phyloP scores from a whole-genome alignment of 441 rosid genomes.

The Corymbia citriodora region DNA sequence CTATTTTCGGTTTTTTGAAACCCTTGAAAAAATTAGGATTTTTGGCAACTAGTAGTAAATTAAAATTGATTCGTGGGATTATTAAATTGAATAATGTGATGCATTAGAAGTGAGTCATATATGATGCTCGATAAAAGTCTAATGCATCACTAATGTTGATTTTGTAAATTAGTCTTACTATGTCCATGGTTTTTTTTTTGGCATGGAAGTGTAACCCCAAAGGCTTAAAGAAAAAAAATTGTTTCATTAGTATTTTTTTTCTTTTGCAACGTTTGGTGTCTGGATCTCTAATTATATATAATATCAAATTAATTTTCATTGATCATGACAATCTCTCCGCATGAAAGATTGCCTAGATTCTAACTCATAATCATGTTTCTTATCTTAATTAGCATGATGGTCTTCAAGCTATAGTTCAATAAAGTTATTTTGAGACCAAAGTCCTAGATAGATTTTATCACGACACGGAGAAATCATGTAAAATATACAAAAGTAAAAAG shows the following conservation, averaged over 20 bases:
- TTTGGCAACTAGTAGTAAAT: background rate
- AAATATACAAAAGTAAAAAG: background rate
- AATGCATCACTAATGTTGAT: background rate
- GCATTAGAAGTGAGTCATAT: background rate
- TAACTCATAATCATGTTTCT: background rate
- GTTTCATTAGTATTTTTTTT: background rate
- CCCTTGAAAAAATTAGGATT: background rate
- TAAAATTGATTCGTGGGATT: background rate
- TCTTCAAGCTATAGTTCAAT: background rate
- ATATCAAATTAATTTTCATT: background rate
- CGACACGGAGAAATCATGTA: background rate
- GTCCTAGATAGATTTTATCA: background rate
- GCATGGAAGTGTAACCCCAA: background rate
- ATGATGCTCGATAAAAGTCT: background rate
- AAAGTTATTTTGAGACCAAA: background rate
- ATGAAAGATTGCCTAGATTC: background rate
- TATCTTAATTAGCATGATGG: background rate
- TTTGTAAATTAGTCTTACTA: background rate
- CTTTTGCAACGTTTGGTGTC: background rate
- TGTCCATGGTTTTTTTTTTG: background rate
- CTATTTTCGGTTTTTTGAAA: background rate
- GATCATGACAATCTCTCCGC: background rate
- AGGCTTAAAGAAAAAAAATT: background rate
- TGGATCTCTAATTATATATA: background rate
- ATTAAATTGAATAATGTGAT: background rate